Conservation (phyloP, 345 rosid species). For the Sonneratia alba region DNA sequence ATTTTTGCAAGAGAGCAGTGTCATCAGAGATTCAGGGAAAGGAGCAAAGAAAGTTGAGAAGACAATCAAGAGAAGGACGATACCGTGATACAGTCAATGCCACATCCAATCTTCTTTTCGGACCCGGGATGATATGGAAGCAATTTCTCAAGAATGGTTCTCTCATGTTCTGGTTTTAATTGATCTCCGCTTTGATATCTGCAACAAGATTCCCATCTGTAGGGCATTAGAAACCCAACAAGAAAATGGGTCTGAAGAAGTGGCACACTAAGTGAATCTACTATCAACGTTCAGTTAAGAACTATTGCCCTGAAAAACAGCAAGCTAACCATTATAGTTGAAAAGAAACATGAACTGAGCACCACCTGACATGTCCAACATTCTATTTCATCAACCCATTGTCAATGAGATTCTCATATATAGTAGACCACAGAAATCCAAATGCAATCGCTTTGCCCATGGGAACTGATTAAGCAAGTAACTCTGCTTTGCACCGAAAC, state of each 20-base stretch:
- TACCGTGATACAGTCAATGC: slow-evolving; percentile 78
- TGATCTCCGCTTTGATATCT: slow-evolving; percentile 72
- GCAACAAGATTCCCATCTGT: slow-evolving; percentile 13
- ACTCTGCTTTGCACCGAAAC: not conserved
- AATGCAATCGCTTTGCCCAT: not conserved
- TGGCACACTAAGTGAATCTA: not conserved
- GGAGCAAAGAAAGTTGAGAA: not conserved
- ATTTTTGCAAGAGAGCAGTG: not conserved
- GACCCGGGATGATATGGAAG: slow-evolving; percentile 81
- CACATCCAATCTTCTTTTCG: slow-evolving; percentile 76
- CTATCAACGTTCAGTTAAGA: not conserved
- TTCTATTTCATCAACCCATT: not conserved
- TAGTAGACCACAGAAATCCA: not conserved
- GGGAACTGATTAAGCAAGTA: not conserved
- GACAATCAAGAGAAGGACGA: slow-evolving; percentile 10
- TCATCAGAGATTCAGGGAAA: not conserved
- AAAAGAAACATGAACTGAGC: not conserved
- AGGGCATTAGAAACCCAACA: not conserved
- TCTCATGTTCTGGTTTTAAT: slow-evolving; percentile 70
- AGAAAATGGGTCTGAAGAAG: not conserved
- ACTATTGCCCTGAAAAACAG: not conserved
- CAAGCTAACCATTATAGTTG: not conserved
- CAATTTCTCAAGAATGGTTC: slow-evolving; percentile 51
- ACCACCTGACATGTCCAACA: not conserved
- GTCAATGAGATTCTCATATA: not conserved